Conservation (phyloP, 129 eudicot species). For the Artemisia tridentata region DNA sequence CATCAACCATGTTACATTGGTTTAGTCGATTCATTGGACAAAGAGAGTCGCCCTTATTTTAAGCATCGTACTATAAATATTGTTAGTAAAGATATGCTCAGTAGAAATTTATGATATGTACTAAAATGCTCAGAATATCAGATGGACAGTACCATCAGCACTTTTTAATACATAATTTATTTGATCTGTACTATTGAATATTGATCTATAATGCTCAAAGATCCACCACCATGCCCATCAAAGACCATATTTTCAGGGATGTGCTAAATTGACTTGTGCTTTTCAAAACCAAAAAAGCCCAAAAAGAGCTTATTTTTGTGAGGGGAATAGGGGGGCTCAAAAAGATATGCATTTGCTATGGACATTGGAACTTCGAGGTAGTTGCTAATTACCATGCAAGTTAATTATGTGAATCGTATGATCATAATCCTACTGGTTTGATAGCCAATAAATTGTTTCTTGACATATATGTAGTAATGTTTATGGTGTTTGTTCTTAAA, state of each 20-base stretch:
- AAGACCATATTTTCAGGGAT: conserved; percentile 23
- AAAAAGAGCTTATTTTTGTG: conserved; percentile 17
- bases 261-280: conserved; percentile 24
- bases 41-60: conserved; percentile 1
- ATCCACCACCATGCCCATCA: conserved; percentile 15
- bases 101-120: neutral
- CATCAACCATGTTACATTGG: conserved; percentile 7
- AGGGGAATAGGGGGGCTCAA: conserved; percentile 16
- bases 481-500: neutral
- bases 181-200: neutral
- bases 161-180: neutral
- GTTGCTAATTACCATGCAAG: conserved; percentile 18
- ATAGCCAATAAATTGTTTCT: neutral
- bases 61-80: neutral
- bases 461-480: neutral
- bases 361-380: conserved; percentile 12
- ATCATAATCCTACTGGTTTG: neutral
- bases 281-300: conserved; percentile 14
- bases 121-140: neutral
- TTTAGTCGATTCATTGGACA: neutral
- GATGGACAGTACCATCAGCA: too few species aligned
- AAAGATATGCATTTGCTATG: conserved; percentile 19
- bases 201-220: neutral
- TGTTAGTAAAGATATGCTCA: neutral
- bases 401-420: neutral